phyloP scores from a whole-genome alignment of 2,329 filamentous ascomycete species.

The Westerdykella sp. region DNA sequence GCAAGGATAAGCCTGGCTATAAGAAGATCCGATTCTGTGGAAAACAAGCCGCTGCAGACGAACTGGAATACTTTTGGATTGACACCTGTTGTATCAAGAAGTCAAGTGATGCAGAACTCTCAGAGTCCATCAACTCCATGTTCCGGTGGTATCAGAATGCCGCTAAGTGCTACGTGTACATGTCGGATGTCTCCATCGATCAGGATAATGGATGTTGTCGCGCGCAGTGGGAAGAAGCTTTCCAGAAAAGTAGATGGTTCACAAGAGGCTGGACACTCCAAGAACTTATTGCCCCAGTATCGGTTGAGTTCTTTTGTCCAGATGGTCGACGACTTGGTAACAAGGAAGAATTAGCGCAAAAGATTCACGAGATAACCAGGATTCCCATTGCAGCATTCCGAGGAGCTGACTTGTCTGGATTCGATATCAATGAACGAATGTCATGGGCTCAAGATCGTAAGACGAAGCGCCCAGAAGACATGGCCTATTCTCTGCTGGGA shows the following conservation, averaged over 20 bases:
- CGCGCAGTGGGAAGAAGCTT: neutral
- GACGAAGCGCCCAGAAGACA: slow-evolving; percentile 14
- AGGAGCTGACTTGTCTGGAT: slow-evolving; percentile 2
- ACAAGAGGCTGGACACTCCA: slow-evolving; percentile 1
- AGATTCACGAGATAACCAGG: slow-evolving; percentile 7
- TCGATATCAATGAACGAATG: slow-evolving; percentile 6
- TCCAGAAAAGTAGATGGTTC: slow-evolving; percentile 3
- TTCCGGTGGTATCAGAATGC: neutral
- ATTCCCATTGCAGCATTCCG: slow-evolving; percentile 6
- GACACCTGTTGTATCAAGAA: slow-evolving; percentile 21
- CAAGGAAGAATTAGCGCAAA: no score
- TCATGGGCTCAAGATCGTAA: slow-evolving; percentile 15
- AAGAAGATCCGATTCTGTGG: slow-evolving; percentile 17
- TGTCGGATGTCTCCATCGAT: no score
- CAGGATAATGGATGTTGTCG: no score
- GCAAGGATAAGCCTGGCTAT: slow-evolving; percentile 15
- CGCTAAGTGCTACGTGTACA: slow-evolving; percentile 1
- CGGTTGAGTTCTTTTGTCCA: slow-evolving; percentile 8
- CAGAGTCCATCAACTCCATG: neutral
- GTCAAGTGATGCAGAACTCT: neutral
- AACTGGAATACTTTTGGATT: slow-evolving; percentile 19
- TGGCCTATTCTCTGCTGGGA: slow-evolving; percentile 9
- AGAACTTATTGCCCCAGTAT: slow-evolving; percentile 4
- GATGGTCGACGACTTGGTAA: no score
- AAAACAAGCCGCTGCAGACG: slow-evolving; percentile 12